Conservation (phyloP, 2,329 filamentous ascomycete genomes). For the Reticulascus tulasneorum region DNA sequence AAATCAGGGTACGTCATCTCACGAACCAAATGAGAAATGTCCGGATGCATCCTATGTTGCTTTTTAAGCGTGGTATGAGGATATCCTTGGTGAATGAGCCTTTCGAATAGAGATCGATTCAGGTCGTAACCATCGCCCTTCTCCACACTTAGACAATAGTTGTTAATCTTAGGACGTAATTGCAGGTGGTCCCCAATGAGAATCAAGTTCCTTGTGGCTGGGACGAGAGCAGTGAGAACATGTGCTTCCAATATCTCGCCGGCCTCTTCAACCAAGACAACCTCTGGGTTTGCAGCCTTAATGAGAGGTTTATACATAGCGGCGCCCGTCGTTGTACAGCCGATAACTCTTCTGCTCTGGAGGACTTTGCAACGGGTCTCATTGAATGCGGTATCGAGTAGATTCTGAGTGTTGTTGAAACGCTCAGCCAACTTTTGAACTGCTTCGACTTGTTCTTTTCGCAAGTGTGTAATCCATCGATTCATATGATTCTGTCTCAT, state of each 20-base stretch:
- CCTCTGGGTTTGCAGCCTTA: conserved; percentile 48
- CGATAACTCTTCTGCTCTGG: conserved; percentile 56
- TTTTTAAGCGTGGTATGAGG: conserved; percentile 50
- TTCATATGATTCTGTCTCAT: conserved; percentile 12
- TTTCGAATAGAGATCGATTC: conserved; percentile 66
- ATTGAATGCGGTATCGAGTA: conserved; percentile 38
- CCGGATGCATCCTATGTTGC: conserved; percentile 67
- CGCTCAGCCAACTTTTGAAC: conserved; percentile 33
- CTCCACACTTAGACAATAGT: conserved; percentile 58
- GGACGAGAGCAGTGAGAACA: conserved; percentile 55
- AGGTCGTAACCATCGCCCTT: conserved; percentile 63
- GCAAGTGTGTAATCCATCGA: conserved; percentile 41
- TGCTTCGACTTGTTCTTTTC: conserved; percentile 44
- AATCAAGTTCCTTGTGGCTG: conserved; percentile 57
- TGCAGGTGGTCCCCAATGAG: conserved; percentile 73
- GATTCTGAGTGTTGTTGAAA: conserved; percentile 37
- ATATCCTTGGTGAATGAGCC: conserved; percentile 54
- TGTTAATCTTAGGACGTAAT: conserved; percentile 63
- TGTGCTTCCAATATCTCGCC: conserved; percentile 70
- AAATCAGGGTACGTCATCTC: conserved; percentile 60
- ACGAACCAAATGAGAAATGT: conserved; percentile 58
- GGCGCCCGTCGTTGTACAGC: conserved; percentile 67
- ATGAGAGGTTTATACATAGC: conserved; percentile 58
- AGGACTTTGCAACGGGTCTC: conserved; percentile 41
- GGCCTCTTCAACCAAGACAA: conserved; percentile 68